A percentile compares a stretch with the other conserved stretches of the same genome.
phyloP scores from a whole-genome alignment of 2,329 filamentous ascomycete genomes.

The Exophiala alcalophila region DNA sequence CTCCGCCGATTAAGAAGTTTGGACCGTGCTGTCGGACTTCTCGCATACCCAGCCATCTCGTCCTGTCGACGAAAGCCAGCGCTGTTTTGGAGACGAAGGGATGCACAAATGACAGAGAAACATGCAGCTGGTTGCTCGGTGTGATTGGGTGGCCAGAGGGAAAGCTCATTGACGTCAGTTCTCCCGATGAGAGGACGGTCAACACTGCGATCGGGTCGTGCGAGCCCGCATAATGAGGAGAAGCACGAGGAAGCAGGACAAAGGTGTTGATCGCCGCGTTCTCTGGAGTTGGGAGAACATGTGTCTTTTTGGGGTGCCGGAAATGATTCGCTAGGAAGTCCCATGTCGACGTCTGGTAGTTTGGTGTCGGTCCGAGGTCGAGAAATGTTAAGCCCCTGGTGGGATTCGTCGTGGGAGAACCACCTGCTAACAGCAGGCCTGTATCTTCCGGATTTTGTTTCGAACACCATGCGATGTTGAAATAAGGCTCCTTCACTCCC shows the following conservation, averaged over 20 bases:
- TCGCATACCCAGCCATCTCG: conserved; percentile 84
- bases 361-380: conserved; percentile 82
- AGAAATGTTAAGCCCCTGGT: conserved; percentile 81
- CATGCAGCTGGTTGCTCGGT: conserved; percentile 87
- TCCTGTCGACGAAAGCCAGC: conserved; percentile 71
- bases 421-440: conserved; percentile 80
- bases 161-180: conserved; percentile 85
- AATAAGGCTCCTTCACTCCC: conserved; percentile 68
- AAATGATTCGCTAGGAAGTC: conserved; percentile 76
- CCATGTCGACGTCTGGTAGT: conserved; percentile 90
- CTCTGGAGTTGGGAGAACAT: conserved; percentile 70
- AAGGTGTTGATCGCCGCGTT: conserved; percentile 77
- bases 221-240: conserved; percentile 80
- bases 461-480: conserved; percentile 84
- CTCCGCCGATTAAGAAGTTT: conserved; percentile 73
- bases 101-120: conserved; percentile 82
- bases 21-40: conserved; percentile 79
- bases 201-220: conserved; percentile 89
- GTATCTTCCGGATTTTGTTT: conserved; percentile 94
- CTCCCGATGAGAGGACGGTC: conserved; percentile 76
- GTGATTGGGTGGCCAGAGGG: conserved; percentile 87
- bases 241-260: conserved; percentile 74
- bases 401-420: conserved; percentile 63
- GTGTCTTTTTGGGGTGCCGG: conserved; percentile 67
- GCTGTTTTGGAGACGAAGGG: conserved; percentile 76